Evolutionary conservation across 495 filamentous ascomycete species (phyloP), one percentile per base, ranked within the genome.

Genomic region (Penicilliopsis zonata): DNA sequence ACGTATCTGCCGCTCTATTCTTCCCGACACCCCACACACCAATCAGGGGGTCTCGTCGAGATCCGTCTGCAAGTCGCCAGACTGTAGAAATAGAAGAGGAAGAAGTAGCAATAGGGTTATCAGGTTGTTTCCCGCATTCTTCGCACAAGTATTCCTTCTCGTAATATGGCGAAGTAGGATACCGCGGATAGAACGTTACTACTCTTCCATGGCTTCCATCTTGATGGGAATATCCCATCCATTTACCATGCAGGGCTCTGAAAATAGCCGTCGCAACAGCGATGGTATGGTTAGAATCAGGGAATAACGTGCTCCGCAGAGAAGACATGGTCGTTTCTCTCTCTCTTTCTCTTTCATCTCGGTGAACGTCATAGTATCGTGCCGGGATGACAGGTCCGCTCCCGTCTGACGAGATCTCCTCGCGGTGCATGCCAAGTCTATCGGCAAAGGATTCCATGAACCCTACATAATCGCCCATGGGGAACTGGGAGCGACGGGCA

Each of bases 391-490:
- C 54, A 7, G 61, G 59, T 1, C 57, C 57, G 0, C 35, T 33
- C 5, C 13, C 31, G 16, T 23, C 13, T 2, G 12, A 20, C 13
- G 9, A 15, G 29, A 30, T 7, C 5, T 17, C 12, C 3, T 30
- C 30, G 4, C 53, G 52, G 9, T 17, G 10, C 4, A 59, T 58
- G 0, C 50, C 61, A 9, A 86, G 39, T 1, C 71, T 67, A 5
- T 48, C 35, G 5, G 78, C 63, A 36, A 85, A 74, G 4, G 73
- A 68, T 43, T 87, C 78, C 70, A 92, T 78, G 2, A 86, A 52
- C 30, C 76, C 85, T 10, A 80, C 51, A 49, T 88, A 88, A 50
- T 92, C 86, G 13, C 72, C 74, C 72, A 86, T 83, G 15, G 82
- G 82, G 36, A 81, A 88, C 39, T 87, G 81, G 0, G 73, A 54